phyloP scores from a whole-genome alignment of 2,329 filamentous ascomycete species.

The Aureobasidium sp. region DNA sequence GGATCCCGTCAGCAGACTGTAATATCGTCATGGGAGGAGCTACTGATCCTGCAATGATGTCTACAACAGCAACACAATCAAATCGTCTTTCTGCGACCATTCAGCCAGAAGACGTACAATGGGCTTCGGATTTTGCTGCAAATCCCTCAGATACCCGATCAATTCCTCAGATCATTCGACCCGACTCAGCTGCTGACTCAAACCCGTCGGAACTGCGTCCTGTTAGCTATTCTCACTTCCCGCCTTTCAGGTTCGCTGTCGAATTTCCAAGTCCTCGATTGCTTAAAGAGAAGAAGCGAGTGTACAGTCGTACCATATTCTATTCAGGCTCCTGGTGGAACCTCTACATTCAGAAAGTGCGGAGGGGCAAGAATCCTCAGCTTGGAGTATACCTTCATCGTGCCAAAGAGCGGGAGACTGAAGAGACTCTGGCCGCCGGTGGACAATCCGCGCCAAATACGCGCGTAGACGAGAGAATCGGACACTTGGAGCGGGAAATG shows the following conservation, averaged over 20 bases:
- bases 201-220: slow-evolving; percentile 25
- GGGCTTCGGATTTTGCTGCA: slow-evolving; percentile 48
- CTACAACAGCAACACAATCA: slow-evolving; percentile 34
- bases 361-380: slow-evolving; percentile 48
- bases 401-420: slow-evolving; percentile 48
- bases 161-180: slow-evolving; percentile 12
- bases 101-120: slow-evolving; percentile 49
- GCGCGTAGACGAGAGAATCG: slow-evolving; percentile 46
- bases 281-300: slow-evolving; percentile 52
- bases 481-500: slow-evolving; percentile 48
- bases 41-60: slow-evolving; percentile 45
- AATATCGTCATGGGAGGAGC: slow-evolving; percentile 50
- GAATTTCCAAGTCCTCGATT: slow-evolving; percentile 51
- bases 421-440: slow-evolving; percentile 31
- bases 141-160: slow-evolving; percentile 33
- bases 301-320: slow-evolving; percentile 53
- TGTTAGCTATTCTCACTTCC: slow-evolving; percentile 47
- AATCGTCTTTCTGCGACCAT: slow-evolving; percentile 44
- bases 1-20: slow-evolving; percentile 49
- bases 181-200: slow-evolving; percentile 20
- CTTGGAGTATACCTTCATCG: slow-evolving; percentile 54
- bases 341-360: slow-evolving; percentile 55
- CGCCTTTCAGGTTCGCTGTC: slow-evolving; percentile 52
- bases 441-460: slow-evolving; percentile 32
- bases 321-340: slow-evolving; percentile 55